Evolutionary conservation across 169 alveolate genomes (phyloP).

Genomic region (Cryptosporidium viatorum): DNA sequence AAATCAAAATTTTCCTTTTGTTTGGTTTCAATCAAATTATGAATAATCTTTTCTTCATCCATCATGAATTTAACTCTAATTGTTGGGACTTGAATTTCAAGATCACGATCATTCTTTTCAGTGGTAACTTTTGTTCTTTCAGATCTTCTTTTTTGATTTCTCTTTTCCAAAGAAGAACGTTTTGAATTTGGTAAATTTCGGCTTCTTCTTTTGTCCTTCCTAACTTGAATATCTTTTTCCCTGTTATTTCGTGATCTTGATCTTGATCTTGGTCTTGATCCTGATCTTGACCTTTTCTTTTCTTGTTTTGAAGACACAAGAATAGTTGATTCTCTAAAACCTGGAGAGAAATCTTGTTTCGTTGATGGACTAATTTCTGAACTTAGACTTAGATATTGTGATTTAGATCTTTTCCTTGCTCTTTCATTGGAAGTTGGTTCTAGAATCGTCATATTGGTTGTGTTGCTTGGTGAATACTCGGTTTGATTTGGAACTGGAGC

Average conservation of each 20-base stretch:
- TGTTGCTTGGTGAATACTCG: background rate
- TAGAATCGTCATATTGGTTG: background rate
- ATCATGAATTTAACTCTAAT: background rate
- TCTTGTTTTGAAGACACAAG: background rate
- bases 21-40: background rate
- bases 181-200: no score
- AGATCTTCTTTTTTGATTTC: no score
- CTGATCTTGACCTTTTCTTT: background rate
- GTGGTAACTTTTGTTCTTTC: background rate
- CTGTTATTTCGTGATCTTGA: background rate
- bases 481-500: background rate
- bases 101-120: background rate
- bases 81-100: slow-evolving; percentile 15
- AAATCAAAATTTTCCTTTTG: background rate
- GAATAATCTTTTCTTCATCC: background rate
- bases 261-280: background rate
- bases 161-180: no score
- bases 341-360: background rate
- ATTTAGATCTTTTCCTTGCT: background rate
- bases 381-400: no score
- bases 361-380: background rate
- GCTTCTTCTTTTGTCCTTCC: no score
- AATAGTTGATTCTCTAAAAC: background rate
- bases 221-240: no score
- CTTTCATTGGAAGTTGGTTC: background rate